Evolutionary conservation across 2,329 filamentous ascomycete species (phyloP), one percentile per base, ranked within the genome.

Genomic region (Metarhizium rileyi): DNA sequence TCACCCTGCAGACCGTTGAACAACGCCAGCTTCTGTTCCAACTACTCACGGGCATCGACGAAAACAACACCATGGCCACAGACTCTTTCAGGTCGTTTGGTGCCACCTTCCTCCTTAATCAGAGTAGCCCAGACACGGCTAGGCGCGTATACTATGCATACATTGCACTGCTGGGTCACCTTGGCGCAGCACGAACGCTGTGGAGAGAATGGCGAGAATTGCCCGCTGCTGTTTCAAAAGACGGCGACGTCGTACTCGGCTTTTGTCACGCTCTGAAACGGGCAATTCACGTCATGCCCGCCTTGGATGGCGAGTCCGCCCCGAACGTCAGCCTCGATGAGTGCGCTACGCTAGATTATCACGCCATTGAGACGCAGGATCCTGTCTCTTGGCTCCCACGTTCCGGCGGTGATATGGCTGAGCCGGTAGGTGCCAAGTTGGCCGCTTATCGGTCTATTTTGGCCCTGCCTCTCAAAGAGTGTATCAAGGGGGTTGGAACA

Each of bases 181-280:
- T 68, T 8, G 64, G 65, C 7, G 63, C 63, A 5, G 50, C 57
- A 8, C 53, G 62, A 35, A 64, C 59, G 25, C 52, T 68, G 14
- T 59, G 59, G 58, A 61, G 60, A 44, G 64, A 66, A 54, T 61
- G 61, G 57, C 59, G 50, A 27, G 46, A 50, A 23, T 16, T 46
- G 18, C 9, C 50, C 20, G 55, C 55, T 27, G 2, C 5, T 26
- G 18, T 47, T 26, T 18, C 27, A 40, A 26, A 38, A 42, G 6
- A 44, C 14, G 50, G 49, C 16, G 36, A 26, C 8, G 22, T 57
- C 27, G 50, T 26, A 3, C 28, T 26, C 3, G 7, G 48, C 7
- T 58, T 55, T 42, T 33, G 46, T 20, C 22, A 35, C 22, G 54
- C 58, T 1, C n/a, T 55, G 22, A 25, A 36, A 40, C 52, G 28